Evolutionary conservation across 352 stramenopile genomes (phyloP), one percentile per base, ranked within the genome.

Genomic region (Pythium myriotylum): DNA sequence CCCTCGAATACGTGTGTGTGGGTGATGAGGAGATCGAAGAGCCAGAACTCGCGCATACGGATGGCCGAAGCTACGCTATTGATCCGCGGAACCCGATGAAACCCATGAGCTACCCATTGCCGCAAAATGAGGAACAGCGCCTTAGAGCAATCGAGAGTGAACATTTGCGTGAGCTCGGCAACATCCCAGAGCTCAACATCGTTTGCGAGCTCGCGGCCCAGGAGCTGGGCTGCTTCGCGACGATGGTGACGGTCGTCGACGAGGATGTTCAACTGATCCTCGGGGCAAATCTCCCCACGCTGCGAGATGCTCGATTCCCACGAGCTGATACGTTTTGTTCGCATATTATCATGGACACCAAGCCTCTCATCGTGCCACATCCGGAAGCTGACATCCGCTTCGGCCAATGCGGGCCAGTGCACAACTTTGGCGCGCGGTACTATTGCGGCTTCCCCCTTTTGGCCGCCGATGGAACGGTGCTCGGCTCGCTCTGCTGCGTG

Each of bases 401-500:
- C 29, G 26, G 55, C 40, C 68, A 76, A 32, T 47, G 12, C 6
- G 39, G 23, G 5, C 40, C 53, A 0, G 57, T 72, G 7, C 56
- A 81, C 22, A 50, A 67, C n/a, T 43, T 65, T n/a, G 66, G 67
- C 9, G 68, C 76, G 16, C 79, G 75, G 51, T 92, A 84, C 62
- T 91, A 92, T 72, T 91, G 79, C 56, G 84, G 84, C 2, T 90
- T 91, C 27, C 84, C 84, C 13, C 52, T 92, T 4, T 32, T 85
- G 8, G 65, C 73, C 1, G 39, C 65, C 2, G 70, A 85, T 55
- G 64, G 69, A 32, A 82, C 74, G 0, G 67, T 86, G 45, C 77
- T 91, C 39, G 82, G 80, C 5, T 79, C 73, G 16, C 55, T 92
- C 17, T 89, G 80, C 58, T 90, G 78, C 55, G 65, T 85, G 8